A percentile compares a stretch with the other conserved stretches of the same genome.
phyloP scores from a whole-genome alignment of 345 rosid genomes.

The Turritis glabra region DNA sequence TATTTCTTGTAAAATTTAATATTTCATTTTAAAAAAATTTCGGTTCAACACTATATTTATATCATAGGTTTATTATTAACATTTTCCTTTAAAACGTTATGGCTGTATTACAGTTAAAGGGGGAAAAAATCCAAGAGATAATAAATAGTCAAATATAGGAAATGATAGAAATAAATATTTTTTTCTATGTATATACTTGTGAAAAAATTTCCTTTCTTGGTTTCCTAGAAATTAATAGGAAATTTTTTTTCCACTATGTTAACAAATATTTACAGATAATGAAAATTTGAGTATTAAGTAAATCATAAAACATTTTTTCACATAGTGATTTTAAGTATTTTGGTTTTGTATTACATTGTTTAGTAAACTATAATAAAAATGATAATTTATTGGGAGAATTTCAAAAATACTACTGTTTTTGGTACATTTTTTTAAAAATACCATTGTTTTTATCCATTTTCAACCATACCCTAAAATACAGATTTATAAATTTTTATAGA shows the following conservation, averaged over 20 bases:
- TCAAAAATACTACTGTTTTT: too few relatives aligned
- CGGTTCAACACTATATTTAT: neutral
- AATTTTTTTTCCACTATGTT: neutral
- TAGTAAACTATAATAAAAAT: neutral
- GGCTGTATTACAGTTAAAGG: neutral
- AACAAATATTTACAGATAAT: neutral
- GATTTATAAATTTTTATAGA: too few relatives aligned
- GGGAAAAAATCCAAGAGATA: neutral
- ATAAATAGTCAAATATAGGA: neutral
- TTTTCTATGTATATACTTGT: neutral
- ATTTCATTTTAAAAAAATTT: neutral
- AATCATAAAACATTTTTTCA: neutral
- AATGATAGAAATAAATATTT: neutral
- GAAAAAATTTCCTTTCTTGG: neutral
- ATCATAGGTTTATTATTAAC: neutral
- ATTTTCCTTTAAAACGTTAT: neutral
- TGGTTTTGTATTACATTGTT: neutral
- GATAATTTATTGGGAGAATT: neutral
- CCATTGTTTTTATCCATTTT: too few relatives aligned
- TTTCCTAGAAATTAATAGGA: neutral
- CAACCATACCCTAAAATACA: too few relatives aligned
- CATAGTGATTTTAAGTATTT: neutral
- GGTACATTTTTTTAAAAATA: too few relatives aligned
- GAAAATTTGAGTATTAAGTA: neutral
- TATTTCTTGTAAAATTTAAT: neutral